Conservation (phyloP, 768 basidiomycete species). For the Favolaschia claudopus region DNA sequence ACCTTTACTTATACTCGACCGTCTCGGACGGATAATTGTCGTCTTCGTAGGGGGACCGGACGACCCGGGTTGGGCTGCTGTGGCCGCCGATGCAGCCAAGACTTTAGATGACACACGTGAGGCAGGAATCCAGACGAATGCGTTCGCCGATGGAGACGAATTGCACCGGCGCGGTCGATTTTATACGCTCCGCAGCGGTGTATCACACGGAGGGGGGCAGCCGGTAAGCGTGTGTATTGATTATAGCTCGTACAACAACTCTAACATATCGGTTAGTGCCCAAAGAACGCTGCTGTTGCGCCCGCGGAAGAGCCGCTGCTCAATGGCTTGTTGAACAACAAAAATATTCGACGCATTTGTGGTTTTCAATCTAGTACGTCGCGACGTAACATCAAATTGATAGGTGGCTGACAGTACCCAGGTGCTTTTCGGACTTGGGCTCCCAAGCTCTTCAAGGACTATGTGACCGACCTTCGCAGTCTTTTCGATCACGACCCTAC, state of each 20-base stretch:
- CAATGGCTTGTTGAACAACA: neutral
- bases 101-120: neutral
- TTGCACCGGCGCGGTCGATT: conserved; percentile 32
- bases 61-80: conserved; percentile 8
- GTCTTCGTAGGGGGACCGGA: conserved; percentile 22
- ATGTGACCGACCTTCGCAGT: conserved; percentile 7
- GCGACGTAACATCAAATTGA: too few relatives aligned
- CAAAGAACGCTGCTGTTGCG: conserved; percentile 2
- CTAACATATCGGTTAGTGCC: conserved; percentile 13
- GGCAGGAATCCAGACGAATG: neutral
- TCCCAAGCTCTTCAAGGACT: conserved; percentile 29
- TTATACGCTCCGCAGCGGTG: conserved; percentile 25
- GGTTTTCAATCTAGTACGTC: conserved; percentile 30
- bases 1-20: conserved; percentile 9
- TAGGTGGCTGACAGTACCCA: too few relatives aligned
- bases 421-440: conserved; percentile 29
- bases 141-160: conserved; percentile 5
- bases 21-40: conserved; percentile 5
- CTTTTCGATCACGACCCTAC: conserved; percentile 13
- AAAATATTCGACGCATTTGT: conserved; percentile 21
- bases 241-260: too few relatives aligned
- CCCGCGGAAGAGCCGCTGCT: neutral
- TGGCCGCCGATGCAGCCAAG: neutral
- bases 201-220: conserved; percentile 40
- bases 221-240: neutral